These are phyloP conservation scores for Peziza echinospora DNA, from an alignment of 495 filamentous ascomycete genomes.

Conservation along the genomic window DNA sequence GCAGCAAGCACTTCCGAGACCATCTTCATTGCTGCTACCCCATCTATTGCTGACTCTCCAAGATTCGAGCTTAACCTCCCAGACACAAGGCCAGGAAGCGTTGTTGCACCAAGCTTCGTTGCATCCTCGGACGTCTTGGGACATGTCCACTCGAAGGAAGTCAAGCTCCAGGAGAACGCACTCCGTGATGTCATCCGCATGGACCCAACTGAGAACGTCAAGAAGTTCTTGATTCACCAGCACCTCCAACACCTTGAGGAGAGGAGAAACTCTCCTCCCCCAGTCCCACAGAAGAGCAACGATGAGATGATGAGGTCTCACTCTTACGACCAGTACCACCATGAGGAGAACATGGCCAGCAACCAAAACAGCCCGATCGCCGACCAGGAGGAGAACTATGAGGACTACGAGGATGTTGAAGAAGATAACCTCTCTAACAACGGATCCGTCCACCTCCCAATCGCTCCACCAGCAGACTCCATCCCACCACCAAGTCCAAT, in stretches of 20 bases:
- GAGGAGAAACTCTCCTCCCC: constrained; percentile 22
- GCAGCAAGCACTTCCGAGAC: constrained; percentile 22
- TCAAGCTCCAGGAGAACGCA: constrained; percentile 47
- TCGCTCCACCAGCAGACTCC: constrained; percentile 9
- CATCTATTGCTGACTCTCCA: constrained; percentile 16
- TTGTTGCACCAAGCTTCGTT: constrained; percentile 43
- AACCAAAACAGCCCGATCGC: constrained; percentile 8
- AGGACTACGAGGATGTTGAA: background rate
- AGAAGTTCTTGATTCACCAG: constrained; percentile 45
- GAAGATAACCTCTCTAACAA: constrained; percentile 7
- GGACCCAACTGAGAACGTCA: constrained; percentile 80
- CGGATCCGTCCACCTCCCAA: constrained; percentile 13
- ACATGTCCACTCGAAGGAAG: constrained; percentile 33
- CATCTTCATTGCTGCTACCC: constrained; percentile 18
- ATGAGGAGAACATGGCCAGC: too few relatives aligned
- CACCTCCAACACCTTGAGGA: constrained; percentile 21
- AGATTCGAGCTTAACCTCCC: constrained; percentile 2
- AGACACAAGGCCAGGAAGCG: constrained; percentile 8
- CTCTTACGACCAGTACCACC: too few relatives aligned
- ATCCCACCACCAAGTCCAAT: constrained; percentile 4
- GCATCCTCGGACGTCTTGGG: constrained; percentile 82
- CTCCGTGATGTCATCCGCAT: constrained; percentile 42
- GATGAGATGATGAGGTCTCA: constrained; percentile 14
- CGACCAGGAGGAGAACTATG: constrained; percentile 1
- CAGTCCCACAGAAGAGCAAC: constrained; percentile 28